Evolutionary conservation across 257 asterid species (phyloP), one percentile per base, ranked within the genome.

Genomic region (Linderniella brevidens): DNA sequence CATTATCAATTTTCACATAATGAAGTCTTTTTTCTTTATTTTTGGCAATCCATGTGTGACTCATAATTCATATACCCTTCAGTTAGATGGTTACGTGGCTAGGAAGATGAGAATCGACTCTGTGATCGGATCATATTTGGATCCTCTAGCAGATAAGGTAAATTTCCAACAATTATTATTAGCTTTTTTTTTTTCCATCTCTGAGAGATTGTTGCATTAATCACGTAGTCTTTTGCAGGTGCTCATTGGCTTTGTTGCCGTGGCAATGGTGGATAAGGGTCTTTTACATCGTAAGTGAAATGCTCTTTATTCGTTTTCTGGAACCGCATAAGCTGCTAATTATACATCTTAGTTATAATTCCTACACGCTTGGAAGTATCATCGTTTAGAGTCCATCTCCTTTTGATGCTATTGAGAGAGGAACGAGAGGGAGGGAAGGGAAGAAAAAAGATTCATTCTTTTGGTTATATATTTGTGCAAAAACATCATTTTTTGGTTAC

Each of bases 101-200:
- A 80, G 98, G 74, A 88, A 72, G 68, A 80, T 88, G 96, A 64
- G 71, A 52, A 77, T 88, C 58, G 66, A 72, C 61, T 88, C 96
- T 45, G 98, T 77, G 32, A 92, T 88, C 19, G 98, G 98, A 35
- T 88, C 98, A 53, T 88, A 84, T 73, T 93, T 88, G 68, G 98
- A 88, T 71, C 98, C 98, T 64, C 94, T 88, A 37, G 96, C 98
- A 15, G 98, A 84, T 75, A 84, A 88, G 86, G 98, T 76, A 62
- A 57, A 2, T 25, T 25, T 25, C 6, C 32, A 6, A 25, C 32
- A 6, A 25, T 25, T 25, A 25, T 25, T 25, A 25, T 6, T 25
- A 25, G 32, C 32, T 6, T 56, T 58, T 47, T 39, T 14, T 13
- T 41, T 50, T 43, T 8, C 46, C 11, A 19, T 20, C 44, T 38